Conservation (phyloP, 2,329 filamentous ascomycete species). For the Exophiala oligosperma region DNA sequence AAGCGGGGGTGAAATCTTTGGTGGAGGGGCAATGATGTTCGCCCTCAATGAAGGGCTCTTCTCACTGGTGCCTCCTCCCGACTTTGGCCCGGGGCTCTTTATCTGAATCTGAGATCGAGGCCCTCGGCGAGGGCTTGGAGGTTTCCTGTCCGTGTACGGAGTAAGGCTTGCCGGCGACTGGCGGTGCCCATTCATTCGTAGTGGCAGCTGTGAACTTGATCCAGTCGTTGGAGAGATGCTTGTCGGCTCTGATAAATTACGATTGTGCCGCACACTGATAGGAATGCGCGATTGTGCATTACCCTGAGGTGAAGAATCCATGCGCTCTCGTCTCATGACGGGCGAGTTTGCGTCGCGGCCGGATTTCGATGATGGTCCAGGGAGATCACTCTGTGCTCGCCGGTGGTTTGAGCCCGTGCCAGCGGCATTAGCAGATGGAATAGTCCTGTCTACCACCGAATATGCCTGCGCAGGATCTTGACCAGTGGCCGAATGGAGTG, state of each 20-base stretch:
- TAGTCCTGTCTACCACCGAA: background rate
- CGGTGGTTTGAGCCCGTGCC: constrained; percentile 16
- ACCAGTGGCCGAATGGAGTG: constrained; percentile 2
- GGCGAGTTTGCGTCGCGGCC: background rate
- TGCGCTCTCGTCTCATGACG: background rate
- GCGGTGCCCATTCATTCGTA: constrained; percentile 8
- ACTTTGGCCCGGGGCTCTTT: constrained; percentile 37
- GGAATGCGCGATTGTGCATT: constrained; percentile 22
- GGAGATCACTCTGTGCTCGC: constrained; percentile 26
- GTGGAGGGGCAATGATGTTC: constrained; percentile 68
- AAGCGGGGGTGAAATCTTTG: constrained; percentile 74
- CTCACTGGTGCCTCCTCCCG: constrained; percentile 40
- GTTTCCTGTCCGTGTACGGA: constrained; percentile 11
- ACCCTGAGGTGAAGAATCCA: background rate
- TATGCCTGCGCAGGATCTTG: background rate
- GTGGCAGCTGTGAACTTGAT: constrained; percentile 15
- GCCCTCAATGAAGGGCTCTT: constrained; percentile 66
- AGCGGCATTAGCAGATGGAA: background rate
- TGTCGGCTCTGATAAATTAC: constrained; percentile 18
- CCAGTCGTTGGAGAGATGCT: constrained; percentile 11
- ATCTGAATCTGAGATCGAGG: constrained; percentile 33
- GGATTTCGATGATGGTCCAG: constrained; percentile 5
- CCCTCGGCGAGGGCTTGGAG: constrained; percentile 32
- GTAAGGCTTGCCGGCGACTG: constrained; percentile 22
- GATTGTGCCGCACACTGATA: constrained; percentile 21